phyloP scores from a whole-genome alignment of 2,329 filamentous ascomycete species.

The Colletotrichum spaethianum region DNA sequence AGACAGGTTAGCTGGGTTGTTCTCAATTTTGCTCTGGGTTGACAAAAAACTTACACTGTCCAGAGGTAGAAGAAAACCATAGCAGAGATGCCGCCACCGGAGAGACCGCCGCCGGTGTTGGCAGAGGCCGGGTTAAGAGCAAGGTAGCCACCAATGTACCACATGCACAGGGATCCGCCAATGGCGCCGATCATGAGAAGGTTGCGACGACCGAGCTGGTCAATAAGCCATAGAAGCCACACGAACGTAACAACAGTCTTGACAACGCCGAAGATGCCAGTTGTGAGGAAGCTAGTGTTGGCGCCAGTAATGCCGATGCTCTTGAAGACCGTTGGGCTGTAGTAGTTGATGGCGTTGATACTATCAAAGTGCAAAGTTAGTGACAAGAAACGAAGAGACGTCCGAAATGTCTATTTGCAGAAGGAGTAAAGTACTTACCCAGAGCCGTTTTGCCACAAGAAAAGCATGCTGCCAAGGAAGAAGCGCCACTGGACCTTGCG shows the following conservation, averaged over 20 bases:
- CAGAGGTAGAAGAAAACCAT: slow-evolving; percentile 83
- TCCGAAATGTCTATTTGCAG: neutral
- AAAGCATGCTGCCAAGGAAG: slow-evolving; percentile 80
- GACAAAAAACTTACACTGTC: slow-evolving; percentile 56
- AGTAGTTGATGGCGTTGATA: slow-evolving; percentile 87
- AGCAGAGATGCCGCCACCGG: slow-evolving; percentile 67
- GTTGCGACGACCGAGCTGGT: slow-evolving; percentile 67
- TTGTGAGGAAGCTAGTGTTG: slow-evolving; percentile 68
- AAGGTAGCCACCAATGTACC: slow-evolving; percentile 72
- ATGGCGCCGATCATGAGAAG: slow-evolving; percentile 75
- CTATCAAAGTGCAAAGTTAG: slow-evolving; percentile 54
- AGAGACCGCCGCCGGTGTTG: slow-evolving; percentile 51
- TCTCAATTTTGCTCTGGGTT: neutral
- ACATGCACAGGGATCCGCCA: slow-evolving; percentile 71
- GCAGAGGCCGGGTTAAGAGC: slow-evolving; percentile 53
- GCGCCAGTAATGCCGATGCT: slow-evolving; percentile 62
- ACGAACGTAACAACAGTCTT: slow-evolving; percentile 78
- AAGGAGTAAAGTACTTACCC: neutral
- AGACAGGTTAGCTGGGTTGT: neutral
- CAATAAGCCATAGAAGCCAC: slow-evolving; percentile 79
- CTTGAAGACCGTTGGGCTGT: slow-evolving; percentile 77
- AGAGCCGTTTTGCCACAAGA: slow-evolving; percentile 83
- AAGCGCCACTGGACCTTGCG: slow-evolving; percentile 78
- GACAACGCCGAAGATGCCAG: slow-evolving; percentile 83
- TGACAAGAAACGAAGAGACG: slow-evolving; percentile 1